phyloP scores from a whole-genome alignment of 768 basidiomycete genomes.

The Termitomyces sp. region DNA sequence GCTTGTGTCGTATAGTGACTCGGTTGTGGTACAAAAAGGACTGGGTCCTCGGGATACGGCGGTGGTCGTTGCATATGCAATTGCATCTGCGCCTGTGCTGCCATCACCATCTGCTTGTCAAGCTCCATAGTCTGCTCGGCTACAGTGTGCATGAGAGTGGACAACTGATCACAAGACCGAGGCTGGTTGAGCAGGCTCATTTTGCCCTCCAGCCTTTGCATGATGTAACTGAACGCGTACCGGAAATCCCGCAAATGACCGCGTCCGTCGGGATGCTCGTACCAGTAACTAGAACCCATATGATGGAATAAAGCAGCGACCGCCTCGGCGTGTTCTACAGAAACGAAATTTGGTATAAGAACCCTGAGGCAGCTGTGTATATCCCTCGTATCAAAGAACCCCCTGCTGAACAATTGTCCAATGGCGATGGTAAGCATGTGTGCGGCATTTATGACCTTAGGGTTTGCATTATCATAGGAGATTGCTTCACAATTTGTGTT shows the following conservation, averaged over 20 bases:
- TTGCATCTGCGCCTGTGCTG: neutral
- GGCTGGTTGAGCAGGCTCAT: slow-evolving; percentile 15
- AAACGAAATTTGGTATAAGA: slow-evolving; percentile 17
- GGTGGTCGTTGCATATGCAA: neutral
- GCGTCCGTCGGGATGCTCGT: slow-evolving; percentile 14
- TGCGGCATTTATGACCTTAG: slow-evolving; percentile 6
- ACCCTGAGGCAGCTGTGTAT: slow-evolving; percentile 15
- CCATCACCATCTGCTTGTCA: slow-evolving; percentile 6
- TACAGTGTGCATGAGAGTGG: slow-evolving; percentile 3
- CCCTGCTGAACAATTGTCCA: slow-evolving; percentile 13
- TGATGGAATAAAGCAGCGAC: slow-evolving; percentile 14
- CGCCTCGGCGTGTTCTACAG: slow-evolving; percentile 20
- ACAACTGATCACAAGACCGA: slow-evolving; percentile 5
- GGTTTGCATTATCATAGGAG: slow-evolving; percentile 11
- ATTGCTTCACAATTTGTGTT: slow-evolving; percentile 16
- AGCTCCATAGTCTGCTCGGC: slow-evolving; percentile 7
- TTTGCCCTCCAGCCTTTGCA: slow-evolving; percentile 13
- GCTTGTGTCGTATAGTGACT: slow-evolving; percentile 1
- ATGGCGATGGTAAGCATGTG: slow-evolving; percentile 15
- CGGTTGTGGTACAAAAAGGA: neutral
- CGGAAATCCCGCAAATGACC: slow-evolving; percentile 11
- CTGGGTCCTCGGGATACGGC: slow-evolving; percentile 4
- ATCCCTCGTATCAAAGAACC: slow-evolving; percentile 14
- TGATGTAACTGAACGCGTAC: slow-evolving; percentile 3
- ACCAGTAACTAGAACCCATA: slow-evolving; percentile 18